Evolutionary conservation across 306 rosid species (phyloP).

Genomic region (Vachellia collinsii): DNA sequence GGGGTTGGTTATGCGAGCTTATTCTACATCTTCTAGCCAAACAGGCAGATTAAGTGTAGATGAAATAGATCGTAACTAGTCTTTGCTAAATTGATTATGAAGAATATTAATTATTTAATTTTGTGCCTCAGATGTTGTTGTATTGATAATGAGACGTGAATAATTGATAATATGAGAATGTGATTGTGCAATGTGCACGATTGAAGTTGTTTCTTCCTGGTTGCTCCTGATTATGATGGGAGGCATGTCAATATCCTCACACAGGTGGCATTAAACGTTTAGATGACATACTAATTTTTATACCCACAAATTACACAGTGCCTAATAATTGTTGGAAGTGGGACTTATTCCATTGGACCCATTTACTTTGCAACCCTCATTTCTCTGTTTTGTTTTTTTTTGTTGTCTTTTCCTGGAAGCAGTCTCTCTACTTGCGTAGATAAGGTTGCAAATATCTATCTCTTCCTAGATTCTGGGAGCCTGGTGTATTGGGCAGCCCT

Average conservation of each 20-base stretch:
- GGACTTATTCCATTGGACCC: not conserved
- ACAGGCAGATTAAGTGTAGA: conserved; percentile 39
- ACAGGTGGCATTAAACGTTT: not conserved
- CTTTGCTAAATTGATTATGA: conserved; percentile 37
- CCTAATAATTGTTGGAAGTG: not conserved
- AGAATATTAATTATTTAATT: conserved; percentile 42
- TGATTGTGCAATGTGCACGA: not conserved
- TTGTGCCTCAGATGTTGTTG: conserved; percentile 16
- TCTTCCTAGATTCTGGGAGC: too few species aligned
- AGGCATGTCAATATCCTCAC: not conserved
- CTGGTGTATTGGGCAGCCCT: too few species aligned
- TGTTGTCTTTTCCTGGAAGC: too few species aligned
- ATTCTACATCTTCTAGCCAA: conserved; percentile 50
- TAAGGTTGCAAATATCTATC: too few species aligned
- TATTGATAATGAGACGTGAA: conserved; percentile 30
- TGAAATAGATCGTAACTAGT: conserved; percentile 40
- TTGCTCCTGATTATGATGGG: not conserved
- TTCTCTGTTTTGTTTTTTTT: too few species aligned
- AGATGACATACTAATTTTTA: not conserved
- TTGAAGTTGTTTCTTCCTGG: not conserved
- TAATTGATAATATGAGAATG: conserved; percentile 24
- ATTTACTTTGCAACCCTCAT: not conserved
- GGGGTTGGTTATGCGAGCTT: conserved; percentile 40
- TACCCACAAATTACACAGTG: not conserved
- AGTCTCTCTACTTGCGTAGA: too few species aligned